A percentile compares a stretch with the other conserved stretches of the same genome.
phyloP scores from a whole-genome alignment of 2,329 filamentous ascomycete genomes.

The Aspergillus fijiensis region DNA sequence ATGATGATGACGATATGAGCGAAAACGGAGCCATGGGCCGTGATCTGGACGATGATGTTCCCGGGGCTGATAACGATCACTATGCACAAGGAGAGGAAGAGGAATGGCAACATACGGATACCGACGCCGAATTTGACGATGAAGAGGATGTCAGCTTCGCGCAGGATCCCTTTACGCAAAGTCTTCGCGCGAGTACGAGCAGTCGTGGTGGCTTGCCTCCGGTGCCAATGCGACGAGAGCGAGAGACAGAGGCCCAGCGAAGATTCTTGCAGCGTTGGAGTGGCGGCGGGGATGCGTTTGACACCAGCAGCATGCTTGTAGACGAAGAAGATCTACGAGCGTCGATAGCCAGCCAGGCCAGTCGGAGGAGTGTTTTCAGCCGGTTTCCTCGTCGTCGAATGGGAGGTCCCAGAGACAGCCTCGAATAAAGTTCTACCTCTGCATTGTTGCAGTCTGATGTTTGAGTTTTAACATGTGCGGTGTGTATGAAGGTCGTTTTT shows the following conservation, averaged over 20 bases:
- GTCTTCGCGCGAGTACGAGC: slow-evolving; percentile 35
- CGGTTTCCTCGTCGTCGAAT: slow-evolving; percentile 41
- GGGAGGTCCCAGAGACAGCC: slow-evolving; percentile 50
- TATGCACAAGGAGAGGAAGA: slow-evolving; percentile 53
- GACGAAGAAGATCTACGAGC: slow-evolving; percentile 38
- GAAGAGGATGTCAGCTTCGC: slow-evolving; percentile 36
- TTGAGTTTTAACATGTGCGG: neutral
- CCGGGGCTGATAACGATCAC: slow-evolving; percentile 50
- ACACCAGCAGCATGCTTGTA: slow-evolving; percentile 36
- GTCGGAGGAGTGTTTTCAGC: slow-evolving; percentile 35
- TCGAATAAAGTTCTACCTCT: slow-evolving; percentile 43
- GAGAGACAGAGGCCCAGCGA: slow-evolving; percentile 42
- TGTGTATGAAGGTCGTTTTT: no score
- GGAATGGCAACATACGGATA: slow-evolving; percentile 76
- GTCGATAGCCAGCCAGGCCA: slow-evolving; percentile 34
- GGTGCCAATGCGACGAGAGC: slow-evolving; percentile 24
- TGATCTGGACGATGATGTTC: slow-evolving; percentile 49
- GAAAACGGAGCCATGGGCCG: slow-evolving; percentile 59
- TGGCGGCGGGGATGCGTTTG: slow-evolving; percentile 36
- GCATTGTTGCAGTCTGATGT: neutral
- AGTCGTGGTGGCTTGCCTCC: slow-evolving; percentile 34
- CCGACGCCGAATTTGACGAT: slow-evolving; percentile 61
- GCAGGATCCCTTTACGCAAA: slow-evolving; percentile 27
- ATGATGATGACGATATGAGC: slow-evolving; percentile 48
- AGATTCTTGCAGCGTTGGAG: slow-evolving; percentile 42